phyloP scores from a whole-genome alignment of 1,284 basidiomycete genomes.

The Trametes versicolor region DNA sequence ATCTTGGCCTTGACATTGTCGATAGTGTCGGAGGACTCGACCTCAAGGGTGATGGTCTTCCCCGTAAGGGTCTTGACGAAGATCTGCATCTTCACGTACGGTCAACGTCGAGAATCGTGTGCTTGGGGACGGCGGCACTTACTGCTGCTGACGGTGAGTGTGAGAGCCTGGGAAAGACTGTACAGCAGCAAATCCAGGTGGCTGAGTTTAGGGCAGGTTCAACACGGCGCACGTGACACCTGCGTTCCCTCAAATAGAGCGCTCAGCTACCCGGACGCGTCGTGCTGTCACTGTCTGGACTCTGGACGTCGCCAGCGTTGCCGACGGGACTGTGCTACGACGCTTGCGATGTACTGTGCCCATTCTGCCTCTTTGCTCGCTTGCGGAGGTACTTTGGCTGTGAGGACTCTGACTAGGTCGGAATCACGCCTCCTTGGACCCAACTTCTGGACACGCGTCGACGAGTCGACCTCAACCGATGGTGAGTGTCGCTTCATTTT shows the following conservation, averaged over 20 bases:
- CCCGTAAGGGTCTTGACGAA: conserved; percentile 97
- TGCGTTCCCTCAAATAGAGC: conserved; percentile 1
- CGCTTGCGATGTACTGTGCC: not conserved
- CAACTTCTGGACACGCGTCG: too few species aligned
- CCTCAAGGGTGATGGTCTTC: conserved; percentile 99
- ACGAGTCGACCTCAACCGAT: not conserved
- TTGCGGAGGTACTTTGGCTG: not conserved
- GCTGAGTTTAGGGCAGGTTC: conserved; percentile 53
- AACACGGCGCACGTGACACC: conserved; percentile 17
- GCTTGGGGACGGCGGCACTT: conserved; percentile 35
- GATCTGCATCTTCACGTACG: conserved; percentile 80
- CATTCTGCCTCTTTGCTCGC: not conserved
- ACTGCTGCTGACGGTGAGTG: conserved; percentile 39
- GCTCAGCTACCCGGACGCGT: conserved; percentile 8
- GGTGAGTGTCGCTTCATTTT: not conserved
- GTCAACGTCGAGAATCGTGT: conserved; percentile 39
- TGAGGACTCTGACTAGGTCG: not conserved
- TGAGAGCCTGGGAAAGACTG: conserved; percentile 49
- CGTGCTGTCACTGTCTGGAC: conserved; percentile 1
- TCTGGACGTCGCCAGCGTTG: not conserved
- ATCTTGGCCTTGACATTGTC: conserved; percentile 95
- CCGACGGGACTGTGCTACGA: not conserved
- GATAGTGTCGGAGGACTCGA: conserved; percentile 95
- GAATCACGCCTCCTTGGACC: too few species aligned
- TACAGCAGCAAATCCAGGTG: conserved; percentile 54